Evolutionary conservation across 2,329 filamentous ascomycete species (phyloP).

Genomic region (Diaporthe ampelina): DNA sequence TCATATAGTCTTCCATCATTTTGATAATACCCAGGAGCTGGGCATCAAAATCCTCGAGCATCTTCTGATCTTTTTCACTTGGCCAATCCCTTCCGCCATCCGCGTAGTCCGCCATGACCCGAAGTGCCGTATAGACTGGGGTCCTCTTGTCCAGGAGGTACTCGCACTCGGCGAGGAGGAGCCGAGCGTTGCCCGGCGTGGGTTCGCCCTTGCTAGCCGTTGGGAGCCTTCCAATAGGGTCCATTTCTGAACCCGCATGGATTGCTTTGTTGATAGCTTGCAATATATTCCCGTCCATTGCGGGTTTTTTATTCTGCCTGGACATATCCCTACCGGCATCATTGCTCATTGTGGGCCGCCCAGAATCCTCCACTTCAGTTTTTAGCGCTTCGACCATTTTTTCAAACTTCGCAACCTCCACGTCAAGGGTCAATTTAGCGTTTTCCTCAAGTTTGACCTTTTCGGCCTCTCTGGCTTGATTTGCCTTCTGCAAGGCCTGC

Average conservation of each 20-base stretch:
- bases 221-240: not conserved
- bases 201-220: not conserved
- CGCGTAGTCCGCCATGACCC: not conserved
- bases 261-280: not conserved
- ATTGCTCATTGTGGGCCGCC: not conserved
- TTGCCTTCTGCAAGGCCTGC: not conserved
- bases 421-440: not conserved
- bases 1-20: not conserved
- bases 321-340: not conserved
- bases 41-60: not conserved
- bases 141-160: slow-evolving; percentile 1
- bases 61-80: not conserved
- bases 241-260: not conserved
- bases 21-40: not conserved
- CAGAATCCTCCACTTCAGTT: not conserved
- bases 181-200: not conserved
- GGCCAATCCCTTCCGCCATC: not conserved
- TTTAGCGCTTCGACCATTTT: not conserved
- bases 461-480: not conserved
- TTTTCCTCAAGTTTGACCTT: not conserved
- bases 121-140: not conserved
- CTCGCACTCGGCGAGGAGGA: slow-evolving; percentile 3
- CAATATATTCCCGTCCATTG: not conserved
- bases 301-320: too few species aligned
- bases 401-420: not conserved